Conservation (phyloP, 176 grass and related monocot species). For the Poa pratensis region DNA sequence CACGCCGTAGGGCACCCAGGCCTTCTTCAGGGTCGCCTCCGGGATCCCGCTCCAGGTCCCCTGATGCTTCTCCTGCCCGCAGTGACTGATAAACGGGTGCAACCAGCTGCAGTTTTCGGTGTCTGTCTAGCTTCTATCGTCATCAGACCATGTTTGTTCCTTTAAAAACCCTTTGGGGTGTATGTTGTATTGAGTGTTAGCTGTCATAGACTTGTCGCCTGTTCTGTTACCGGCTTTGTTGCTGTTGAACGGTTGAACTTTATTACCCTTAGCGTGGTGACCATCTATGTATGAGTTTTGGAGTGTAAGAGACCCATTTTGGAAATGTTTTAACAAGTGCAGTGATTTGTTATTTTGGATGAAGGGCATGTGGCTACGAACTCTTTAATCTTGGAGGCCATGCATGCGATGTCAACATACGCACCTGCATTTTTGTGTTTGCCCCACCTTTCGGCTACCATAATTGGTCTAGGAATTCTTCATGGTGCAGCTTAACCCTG, state of each 20-base stretch:
- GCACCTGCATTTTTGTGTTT: no score
- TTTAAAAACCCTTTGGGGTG: not conserved
- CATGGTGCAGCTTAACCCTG: no score
- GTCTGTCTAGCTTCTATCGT: not conserved
- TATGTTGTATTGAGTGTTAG: conserved; percentile 14
- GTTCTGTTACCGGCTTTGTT: not conserved
- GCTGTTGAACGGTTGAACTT: conserved; percentile 1
- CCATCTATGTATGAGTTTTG: conserved; percentile 17
- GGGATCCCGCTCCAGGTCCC: conserved; percentile 69
- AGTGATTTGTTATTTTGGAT: no score
- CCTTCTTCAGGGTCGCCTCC: conserved; percentile 58
- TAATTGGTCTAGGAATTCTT: no score
- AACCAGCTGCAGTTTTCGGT: not conserved
- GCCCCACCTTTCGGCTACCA: no score
- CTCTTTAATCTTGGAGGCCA: no score
- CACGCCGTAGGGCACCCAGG: conserved; percentile 43
- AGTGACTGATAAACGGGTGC: conserved; percentile 43
- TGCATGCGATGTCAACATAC: no score
- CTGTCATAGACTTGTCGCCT: not conserved
- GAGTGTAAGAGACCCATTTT: conserved; percentile 7
- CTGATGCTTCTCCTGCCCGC: conserved; percentile 47
- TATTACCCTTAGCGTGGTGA: not conserved
- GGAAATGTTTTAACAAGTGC: not conserved
- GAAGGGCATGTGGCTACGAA: no score
- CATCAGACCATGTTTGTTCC: not conserved